A percentile compares a stretch with the other conserved stretches of the same genome.
These are phyloP conservation scores for Epichloe elymi DNA, from an alignment of 2,329 filamentous ascomycete species.

Conservation along the genomic window DNA sequence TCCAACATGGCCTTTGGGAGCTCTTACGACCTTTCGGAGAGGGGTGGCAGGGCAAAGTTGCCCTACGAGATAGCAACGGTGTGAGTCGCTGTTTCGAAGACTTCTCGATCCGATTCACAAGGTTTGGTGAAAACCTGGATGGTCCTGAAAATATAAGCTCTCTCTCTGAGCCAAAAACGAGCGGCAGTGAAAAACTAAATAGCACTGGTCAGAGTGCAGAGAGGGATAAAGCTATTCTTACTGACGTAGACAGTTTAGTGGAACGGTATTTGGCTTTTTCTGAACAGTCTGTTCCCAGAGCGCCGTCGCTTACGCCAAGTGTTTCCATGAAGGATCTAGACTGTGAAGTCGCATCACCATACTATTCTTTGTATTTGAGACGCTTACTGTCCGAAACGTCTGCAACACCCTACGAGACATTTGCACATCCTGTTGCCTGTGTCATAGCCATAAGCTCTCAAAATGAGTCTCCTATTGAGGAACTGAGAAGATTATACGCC, in stretches of 20 bases:
- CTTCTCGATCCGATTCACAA: conserved; percentile 76
- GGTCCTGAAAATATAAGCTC: conserved; percentile 29
- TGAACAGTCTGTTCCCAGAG: conserved; percentile 41
- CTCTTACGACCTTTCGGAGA: conserved; percentile 87
- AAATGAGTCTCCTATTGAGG: conserved; percentile 72
- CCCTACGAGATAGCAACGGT: conserved; percentile 80
- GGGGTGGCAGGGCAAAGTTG: conserved; percentile 72
- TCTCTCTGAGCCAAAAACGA: conserved; percentile 13
- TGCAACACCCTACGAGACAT: conserved; percentile 77
- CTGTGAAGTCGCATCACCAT: conserved; percentile 50
- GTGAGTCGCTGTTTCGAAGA: conserved; percentile 75
- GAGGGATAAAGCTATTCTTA: conserved; percentile 26
- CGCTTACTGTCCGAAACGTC: conserved; percentile 70
- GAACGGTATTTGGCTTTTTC: conserved; percentile 66
- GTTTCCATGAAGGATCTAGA: conserved; percentile 30
- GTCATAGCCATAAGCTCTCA: conserved; percentile 91
- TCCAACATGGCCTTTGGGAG: conserved; percentile 69
- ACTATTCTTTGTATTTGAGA: conserved; percentile 75
- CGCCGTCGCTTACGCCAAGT: conserved; percentile 21
- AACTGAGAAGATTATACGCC: conserved; percentile 69
- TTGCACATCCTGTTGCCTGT: conserved; percentile 86
- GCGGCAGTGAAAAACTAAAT: conserved; percentile 25
- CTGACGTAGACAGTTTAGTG: conserved; percentile 67
- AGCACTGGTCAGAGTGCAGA: conserved; percentile 15
- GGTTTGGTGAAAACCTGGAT: conserved; percentile 48